Conservation (phyloP, 352 stramenopile genomes). For the Elongisporangium senticosum region DNA sequence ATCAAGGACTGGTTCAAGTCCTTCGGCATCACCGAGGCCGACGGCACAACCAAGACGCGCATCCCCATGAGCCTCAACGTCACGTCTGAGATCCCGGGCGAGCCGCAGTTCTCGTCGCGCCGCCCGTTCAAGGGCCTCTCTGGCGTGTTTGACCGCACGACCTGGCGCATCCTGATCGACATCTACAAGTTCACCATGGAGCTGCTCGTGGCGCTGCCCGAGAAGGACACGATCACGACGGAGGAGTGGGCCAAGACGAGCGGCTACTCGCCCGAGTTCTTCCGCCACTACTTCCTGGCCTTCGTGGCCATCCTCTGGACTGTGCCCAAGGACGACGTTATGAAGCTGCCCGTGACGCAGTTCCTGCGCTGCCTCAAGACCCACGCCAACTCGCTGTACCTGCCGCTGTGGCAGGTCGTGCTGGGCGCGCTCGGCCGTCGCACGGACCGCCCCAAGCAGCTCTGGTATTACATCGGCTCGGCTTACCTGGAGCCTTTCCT, state of each 20-base stretch:
- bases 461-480: conserved; percentile 84
- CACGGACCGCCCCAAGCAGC: conserved; percentile 75
- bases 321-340: conserved; percentile 77
- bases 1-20: conserved; percentile 89
- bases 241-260: conserved; percentile 64
- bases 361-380: conserved; percentile 86
- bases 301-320: conserved; percentile 87
- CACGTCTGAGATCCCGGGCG: conserved; percentile 69
- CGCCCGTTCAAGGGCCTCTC: conserved; percentile 59
- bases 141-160: conserved; percentile 68
- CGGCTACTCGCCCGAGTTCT: conserved; percentile 80
- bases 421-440: conserved; percentile 63
- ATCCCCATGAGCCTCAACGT: conserved; percentile 87
- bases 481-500: conserved; percentile 81
- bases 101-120: conserved; percentile 85
- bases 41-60: conserved; percentile 81
- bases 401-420: conserved; percentile 81
- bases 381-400: conserved; percentile 84
- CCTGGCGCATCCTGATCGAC: conserved; percentile 82
- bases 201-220: conserved; percentile 70
- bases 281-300: conserved; percentile 85
- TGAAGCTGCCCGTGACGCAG: conserved; percentile 76
- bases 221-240: conserved; percentile 70
- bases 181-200: conserved; percentile 87
- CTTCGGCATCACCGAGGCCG: conserved; percentile 76